Base-by-base conservation (phyloP, 768 basidiomycete species). In the Rhodotorula taiwanensis region DNA sequence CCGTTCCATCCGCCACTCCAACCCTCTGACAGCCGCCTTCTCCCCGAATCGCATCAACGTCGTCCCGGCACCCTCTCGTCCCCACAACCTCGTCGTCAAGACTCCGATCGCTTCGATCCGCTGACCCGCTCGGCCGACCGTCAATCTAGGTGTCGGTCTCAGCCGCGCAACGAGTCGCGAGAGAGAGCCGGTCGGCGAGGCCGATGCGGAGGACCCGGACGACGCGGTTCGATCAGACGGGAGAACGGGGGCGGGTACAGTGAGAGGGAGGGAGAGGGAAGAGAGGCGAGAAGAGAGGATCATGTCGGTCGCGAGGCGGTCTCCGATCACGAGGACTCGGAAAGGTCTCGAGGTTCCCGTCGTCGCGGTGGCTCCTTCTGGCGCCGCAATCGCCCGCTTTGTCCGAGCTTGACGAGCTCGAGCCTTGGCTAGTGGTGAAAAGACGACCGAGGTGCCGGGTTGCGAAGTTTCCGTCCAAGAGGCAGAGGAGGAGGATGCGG, bases 221-320 rank as follows among this genome's bases (percentile, higher is more conserved):
- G 36, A 57, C 55, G 79, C 88, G 84, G 36, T n/a, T n/a, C n/a
- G 88, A 83, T 70, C 87, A 86, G 20, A 88, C 86, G 75, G 93
- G 79, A 52, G 93, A 81, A 11, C 89, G 77, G 72, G 95, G 93
- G 0, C 92, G 94, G 71, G 95, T 86, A 54, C 93, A 76, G 16
- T 59, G 93, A 76, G 55, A 94, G 48, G 45, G 23, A 33, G 28
- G 41, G 49, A n/a, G 52, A 58, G 39, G 1, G 54, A 52, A n/a
- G 72, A 69, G 79, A 92, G 84, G 41, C 89, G 83, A 70, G 88
- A 86, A 14, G 89, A 86, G 75, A 97, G 79, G 55, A 97, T 81
- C 23, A 92, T 77, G 74, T 99, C 94, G 0, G 94, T 99, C 71
- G 95, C 87, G 55, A 97, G 77, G 16, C 94, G 82, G 77, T 99